Evolutionary conservation across 768 basidiomycete genomes (phyloP).

Genomic region (Suillus placidus): DNA sequence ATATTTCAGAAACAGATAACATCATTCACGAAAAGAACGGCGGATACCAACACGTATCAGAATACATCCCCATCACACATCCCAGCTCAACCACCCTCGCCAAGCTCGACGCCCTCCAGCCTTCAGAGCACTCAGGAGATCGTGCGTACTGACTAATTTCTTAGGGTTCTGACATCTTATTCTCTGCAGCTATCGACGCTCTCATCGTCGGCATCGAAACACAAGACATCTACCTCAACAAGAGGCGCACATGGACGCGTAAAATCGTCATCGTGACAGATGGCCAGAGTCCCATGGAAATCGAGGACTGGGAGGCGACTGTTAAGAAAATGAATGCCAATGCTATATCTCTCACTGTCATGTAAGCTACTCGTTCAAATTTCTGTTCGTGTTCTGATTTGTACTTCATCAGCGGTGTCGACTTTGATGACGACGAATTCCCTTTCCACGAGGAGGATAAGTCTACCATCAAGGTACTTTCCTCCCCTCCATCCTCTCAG

Average conservation of each 20-base stretch:
- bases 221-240: conserved; percentile 64
- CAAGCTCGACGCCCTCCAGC: conserved; percentile 59
- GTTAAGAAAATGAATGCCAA: conserved; percentile 64
- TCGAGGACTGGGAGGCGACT: conserved; percentile 76
- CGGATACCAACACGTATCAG: conserved; percentile 74
- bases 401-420: conserved; percentile 64
- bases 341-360: conserved; percentile 61
- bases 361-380: conserved; percentile 51
- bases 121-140: conserved; percentile 63
- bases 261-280: conserved; percentile 87
- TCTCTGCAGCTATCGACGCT: conserved; percentile 74
- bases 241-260: conserved; percentile 82
- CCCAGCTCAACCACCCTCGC: conserved; percentile 69
- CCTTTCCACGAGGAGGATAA: conserved; percentile 71
- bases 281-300: conserved; percentile 72
- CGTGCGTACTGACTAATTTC: conserved; percentile 45
- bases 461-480: conserved; percentile 66
- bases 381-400: neutral
- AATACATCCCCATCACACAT: conserved; percentile 69
- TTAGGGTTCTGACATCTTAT: conserved; percentile 1
- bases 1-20: conserved; percentile 61
- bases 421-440: conserved; percentile 79
- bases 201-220: conserved; percentile 86
- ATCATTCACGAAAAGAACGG: conserved; percentile 58
- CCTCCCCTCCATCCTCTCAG: neutral